Evolutionary conservation across 2,329 filamentous ascomycete species (phyloP).

Genomic region (Pseudogymnoascus sp.): DNA sequence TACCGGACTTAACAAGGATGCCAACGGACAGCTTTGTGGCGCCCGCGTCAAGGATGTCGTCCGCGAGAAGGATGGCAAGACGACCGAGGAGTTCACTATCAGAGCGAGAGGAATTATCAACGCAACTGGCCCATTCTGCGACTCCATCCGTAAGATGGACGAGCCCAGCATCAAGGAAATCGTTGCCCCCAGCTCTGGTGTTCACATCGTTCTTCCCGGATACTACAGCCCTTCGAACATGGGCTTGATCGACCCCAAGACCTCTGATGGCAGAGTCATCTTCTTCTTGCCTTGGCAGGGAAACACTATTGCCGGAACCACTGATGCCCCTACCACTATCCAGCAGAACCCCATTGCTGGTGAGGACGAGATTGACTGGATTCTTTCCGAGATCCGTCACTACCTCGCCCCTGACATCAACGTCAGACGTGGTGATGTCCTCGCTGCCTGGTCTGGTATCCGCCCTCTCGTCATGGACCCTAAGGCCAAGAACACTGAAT

Average conservation of each 20-base stretch:
- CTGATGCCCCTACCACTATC: conserved; percentile 65
- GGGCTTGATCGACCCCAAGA: conserved; percentile 74
- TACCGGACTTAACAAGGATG: conserved; percentile 63
- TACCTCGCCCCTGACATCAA: conserved; percentile 75
- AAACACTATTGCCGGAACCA: conserved; percentile 80
- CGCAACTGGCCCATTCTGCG: conserved; percentile 75
- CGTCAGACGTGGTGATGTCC: conserved; percentile 69
- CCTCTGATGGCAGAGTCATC: conserved; percentile 77
- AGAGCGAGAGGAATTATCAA: conserved; percentile 74
- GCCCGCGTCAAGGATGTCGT: conserved; percentile 63
- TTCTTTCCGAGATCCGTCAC: conserved; percentile 67
- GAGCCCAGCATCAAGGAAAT: conserved; percentile 62
- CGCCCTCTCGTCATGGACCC: conserved; percentile 75
- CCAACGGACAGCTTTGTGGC: conserved; percentile 59
- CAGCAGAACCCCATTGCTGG: conserved; percentile 63
- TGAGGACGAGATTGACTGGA: conserved; percentile 78
- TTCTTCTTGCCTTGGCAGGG: conserved; percentile 88
- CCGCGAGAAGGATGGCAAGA: conserved; percentile 51
- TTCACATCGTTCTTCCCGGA: conserved; percentile 74
- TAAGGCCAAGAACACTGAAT: conserved; percentile 72
- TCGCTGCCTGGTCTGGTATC: conserved; percentile 79
- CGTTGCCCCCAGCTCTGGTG: conserved; percentile 71
- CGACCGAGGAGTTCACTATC: conserved; percentile 54
- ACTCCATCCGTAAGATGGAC: conserved; percentile 75
- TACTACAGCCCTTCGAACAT: conserved; percentile 76